A percentile compares a stretch with the other conserved stretches of the same genome.
phyloP scores from a whole-genome alignment of 768 basidiomycete species.

The Asterophora lycoperdoides region DNA sequence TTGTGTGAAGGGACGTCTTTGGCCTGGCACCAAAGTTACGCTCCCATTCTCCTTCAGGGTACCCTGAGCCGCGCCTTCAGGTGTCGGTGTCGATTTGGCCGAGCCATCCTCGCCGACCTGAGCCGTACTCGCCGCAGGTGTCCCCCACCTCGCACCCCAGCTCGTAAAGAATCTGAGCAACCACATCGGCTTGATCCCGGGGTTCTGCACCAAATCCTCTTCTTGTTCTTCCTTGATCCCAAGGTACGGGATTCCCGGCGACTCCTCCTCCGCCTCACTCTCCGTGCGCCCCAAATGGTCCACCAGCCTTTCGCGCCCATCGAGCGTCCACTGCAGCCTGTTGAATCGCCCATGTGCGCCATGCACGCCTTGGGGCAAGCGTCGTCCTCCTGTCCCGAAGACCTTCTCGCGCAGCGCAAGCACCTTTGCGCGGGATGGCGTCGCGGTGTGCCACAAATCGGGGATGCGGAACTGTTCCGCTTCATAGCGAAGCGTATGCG shows the following conservation, averaged over 20 bases:
- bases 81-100: conserved; percentile 2
- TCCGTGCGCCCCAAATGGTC: conserved; percentile 69
- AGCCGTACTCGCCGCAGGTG: conserved; percentile 22
- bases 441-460: conserved; percentile 65
- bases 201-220: conserved; percentile 55
- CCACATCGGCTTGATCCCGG: conserved; percentile 71
- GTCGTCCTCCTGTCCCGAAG: conserved; percentile 56
- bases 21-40: neutral
- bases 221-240: conserved; percentile 36
- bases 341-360: conserved; percentile 59
- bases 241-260: conserved; percentile 25
- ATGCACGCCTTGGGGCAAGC: conserved; percentile 45
- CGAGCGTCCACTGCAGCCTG: conserved; percentile 66
- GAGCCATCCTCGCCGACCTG: conserved; percentile 7
- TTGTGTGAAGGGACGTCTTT: neutral
- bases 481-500: conserved; percentile 68
- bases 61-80: neutral
- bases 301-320: conserved; percentile 57
- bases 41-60: neutral
- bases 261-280: conserved; percentile 74
- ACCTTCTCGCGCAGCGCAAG: conserved; percentile 63
- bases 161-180: conserved; percentile 71
- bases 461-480: conserved; percentile 61
- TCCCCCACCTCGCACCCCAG: conserved; percentile 65
- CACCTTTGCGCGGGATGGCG: conserved; percentile 56